Evolutionary conservation across 2,329 filamentous ascomycete genomes (phyloP), one percentile per base, ranked within the genome.

Genomic region (Cryphonectria nitschkei): DNA sequence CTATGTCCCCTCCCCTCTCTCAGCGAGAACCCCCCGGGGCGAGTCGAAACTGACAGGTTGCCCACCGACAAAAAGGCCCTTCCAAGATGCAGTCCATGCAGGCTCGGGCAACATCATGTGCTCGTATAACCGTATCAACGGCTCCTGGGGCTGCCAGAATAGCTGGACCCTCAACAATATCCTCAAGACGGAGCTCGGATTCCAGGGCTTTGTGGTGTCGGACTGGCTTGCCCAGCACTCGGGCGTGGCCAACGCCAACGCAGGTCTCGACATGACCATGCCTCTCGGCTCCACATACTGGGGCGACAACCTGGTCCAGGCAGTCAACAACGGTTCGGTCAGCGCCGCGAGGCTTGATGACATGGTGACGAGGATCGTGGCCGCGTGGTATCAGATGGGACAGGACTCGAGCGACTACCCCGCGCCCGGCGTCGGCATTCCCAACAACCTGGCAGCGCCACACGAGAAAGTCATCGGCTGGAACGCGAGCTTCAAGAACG

Each of bases 201-300:
- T 88, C 72, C 83, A 84, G 78, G 90, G 90, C 0, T 91, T 89
- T 73, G 84, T 92, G 2, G 84, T 89, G 66, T 84, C 85, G 0
- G 90, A 92, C 75, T 92, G 89, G 88, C 78, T 80, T 39, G 91
- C 89, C 0, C 90, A 92, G 67, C 90, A 92, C 74, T 81, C 87
- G 0, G 90, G 90, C 41, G 86, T 91, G 8, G 85, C 85, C 1
- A 86, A 85, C 4, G 85, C 90, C 0, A 80, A 90, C 68, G 89
- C 90, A 2, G 92, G 92, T 34, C 78, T 94, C 39, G 92, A 94
- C 76, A 89, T 93, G 87, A 87, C 86, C 8, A 93, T 94, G 92
- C 90, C 90, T 0, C 79, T 72, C 2, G 79, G 77, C 0, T 75
- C 75, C 2, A 65, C 69, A 0, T 81, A 79, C 67, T 88, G 85